Evolutionary conservation across 2,329 filamentous ascomycete species (phyloP).

Genomic region (Aspergillus glaucus): DNA sequence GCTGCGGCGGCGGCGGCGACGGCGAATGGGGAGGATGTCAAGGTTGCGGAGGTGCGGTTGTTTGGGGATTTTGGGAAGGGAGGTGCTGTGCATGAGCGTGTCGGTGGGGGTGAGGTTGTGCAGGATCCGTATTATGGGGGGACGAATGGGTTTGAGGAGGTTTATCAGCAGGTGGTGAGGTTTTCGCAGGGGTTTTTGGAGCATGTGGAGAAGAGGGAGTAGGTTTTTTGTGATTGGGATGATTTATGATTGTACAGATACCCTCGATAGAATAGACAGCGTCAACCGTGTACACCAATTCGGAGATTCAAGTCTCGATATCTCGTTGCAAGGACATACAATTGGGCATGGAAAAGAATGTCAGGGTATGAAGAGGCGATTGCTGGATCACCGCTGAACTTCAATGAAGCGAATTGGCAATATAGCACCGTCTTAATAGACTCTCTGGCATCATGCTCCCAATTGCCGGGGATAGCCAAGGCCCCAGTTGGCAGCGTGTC

Average conservation of each 20-base stretch:
- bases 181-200: constrained; percentile 74
- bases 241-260: neutral
- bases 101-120: constrained; percentile 59
- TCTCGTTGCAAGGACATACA: too few relatives aligned
- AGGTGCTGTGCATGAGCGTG: constrained; percentile 34
- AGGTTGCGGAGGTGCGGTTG: constrained; percentile 58
- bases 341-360: too few relatives aligned
- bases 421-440: too few relatives aligned
- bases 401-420: too few relatives aligned
- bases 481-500: too few relatives aligned
- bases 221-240: neutral
- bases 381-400: too few relatives aligned
- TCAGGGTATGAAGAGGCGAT: too few relatives aligned
- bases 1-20: constrained; percentile 32
- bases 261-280: neutral
- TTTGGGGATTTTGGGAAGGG: constrained; percentile 75
- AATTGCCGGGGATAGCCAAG: too few relatives aligned
- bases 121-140: constrained; percentile 93
- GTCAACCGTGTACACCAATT: too few relatives aligned
- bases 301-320: too few relatives aligned
- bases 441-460: too few relatives aligned
- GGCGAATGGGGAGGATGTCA: constrained; percentile 25
- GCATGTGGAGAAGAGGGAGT: constrained; percentile 37
- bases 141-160: constrained; percentile 69
- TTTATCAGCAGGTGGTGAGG: constrained; percentile 75